Percentiles rank a stretch among this genome's conserved stretches.
phyloP scores from a whole-genome alignment of 805 yeast genomes.

The Isabelozyma gotoi region DNA sequence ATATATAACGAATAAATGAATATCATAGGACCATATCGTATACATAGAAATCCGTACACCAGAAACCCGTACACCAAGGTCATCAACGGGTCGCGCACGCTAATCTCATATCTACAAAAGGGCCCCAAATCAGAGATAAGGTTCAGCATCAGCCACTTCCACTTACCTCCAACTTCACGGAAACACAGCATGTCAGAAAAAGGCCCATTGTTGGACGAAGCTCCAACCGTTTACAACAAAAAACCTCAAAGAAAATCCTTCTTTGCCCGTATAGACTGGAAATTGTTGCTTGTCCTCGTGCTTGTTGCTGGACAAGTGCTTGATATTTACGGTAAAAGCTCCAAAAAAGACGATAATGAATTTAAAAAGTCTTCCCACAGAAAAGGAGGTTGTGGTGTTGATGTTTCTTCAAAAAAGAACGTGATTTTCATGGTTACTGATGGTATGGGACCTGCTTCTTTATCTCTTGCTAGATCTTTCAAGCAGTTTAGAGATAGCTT shows the following conservation, averaged over 20 bases:
- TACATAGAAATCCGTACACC: background rate
- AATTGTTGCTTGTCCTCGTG: conserved; percentile 1
- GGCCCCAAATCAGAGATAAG: no score
- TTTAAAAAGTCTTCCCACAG: background rate
- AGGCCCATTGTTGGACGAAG: background rate
- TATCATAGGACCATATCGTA: background rate
- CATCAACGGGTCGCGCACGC: background rate
- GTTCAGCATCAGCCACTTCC: no score
- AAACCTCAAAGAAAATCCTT: conserved; percentile 2
- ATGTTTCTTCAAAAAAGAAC: conserved; percentile 54
- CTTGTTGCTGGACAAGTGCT: conserved; percentile 4
- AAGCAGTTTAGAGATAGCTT: conserved; percentile 60
- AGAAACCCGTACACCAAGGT: background rate
- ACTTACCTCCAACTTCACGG: no score
- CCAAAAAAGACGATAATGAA: background rate
- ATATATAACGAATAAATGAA: background rate
- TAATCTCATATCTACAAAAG: no score
- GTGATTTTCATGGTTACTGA: conserved; percentile 87
- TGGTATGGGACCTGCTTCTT: conserved; percentile 93
- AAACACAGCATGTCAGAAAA: no score
- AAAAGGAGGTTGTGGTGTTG: conserved; percentile 5
- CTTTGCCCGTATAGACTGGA: conserved; percentile 2
- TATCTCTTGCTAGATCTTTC: conserved; percentile 76
- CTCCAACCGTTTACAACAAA: background rate
- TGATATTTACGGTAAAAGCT: conserved; percentile 1